Evolutionary conservation across 371 early-diverging fungal species (phyloP).

Genomic region (Phascolomyces articulosus): DNA sequence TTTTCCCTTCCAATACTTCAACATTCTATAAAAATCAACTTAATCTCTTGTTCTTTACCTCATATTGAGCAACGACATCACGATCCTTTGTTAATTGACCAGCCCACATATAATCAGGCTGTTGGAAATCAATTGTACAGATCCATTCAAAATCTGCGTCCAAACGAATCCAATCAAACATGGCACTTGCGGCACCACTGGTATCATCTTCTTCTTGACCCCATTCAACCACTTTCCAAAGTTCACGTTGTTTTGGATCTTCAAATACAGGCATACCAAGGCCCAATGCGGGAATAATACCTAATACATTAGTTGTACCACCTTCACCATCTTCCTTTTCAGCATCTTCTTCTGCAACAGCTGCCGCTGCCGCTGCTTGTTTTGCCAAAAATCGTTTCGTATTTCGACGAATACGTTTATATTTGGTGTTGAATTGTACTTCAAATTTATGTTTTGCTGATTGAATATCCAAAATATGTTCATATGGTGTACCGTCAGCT

Average conservation of each 20-base stretch:
- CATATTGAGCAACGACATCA: slow-evolving; percentile 96
- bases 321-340: slow-evolving; percentile 63
- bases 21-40: not conserved
- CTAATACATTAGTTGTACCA: slow-evolving; percentile 45
- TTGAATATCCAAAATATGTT: slow-evolving; percentile 89
- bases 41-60: slow-evolving; percentile 45
- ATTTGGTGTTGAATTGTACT: slow-evolving; percentile 95
- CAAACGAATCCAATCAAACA: slow-evolving; percentile 96
- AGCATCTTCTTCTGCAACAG: slow-evolving; percentile 71
- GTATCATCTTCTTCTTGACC: slow-evolving; percentile 80
- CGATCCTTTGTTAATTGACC: slow-evolving; percentile 93
- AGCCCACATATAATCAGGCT: slow-evolving; percentile 97
- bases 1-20: not conserved
- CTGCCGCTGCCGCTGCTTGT: slow-evolving; percentile 80
- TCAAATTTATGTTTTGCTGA: slow-evolving; percentile 78
- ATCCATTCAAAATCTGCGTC: slow-evolving; percentile 97
- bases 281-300: slow-evolving; percentile 59
- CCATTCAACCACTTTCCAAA: slow-evolving; percentile 83
- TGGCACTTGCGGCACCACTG: slow-evolving; percentile 68
- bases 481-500: slow-evolving; percentile 92
- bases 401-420: slow-evolving; percentile 90
- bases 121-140: slow-evolving; percentile 86
- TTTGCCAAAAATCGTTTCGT: slow-evolving; percentile 82
- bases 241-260: slow-evolving; percentile 68
- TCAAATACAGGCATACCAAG: slow-evolving; percentile 75